Evolutionary conservation across 495 filamentous ascomycete species (phyloP).

Genomic region (Xylaria cubensis): DNA sequence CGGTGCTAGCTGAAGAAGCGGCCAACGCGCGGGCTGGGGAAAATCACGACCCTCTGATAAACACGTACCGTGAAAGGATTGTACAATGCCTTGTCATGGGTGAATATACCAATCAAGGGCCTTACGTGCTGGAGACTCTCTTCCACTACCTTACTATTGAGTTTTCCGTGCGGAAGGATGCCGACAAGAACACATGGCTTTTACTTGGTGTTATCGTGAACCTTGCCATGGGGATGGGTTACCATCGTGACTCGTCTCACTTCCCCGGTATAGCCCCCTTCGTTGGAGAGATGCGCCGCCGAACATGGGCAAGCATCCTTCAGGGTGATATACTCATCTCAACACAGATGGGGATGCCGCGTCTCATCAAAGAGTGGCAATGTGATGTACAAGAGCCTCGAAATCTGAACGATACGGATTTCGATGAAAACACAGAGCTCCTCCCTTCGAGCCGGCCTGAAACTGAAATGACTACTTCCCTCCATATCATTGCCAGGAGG

Average conservation of each 20-base stretch:
- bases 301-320: constrained; percentile 48
- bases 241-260: constrained; percentile 48
- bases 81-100: constrained; percentile 48
- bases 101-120: constrained; percentile 49
- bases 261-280: constrained; percentile 44
- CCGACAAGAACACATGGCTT: constrained; percentile 44
- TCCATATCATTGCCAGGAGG: constrained; percentile 50
- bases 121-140: constrained; percentile 50
- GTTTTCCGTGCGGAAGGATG: constrained; percentile 40
- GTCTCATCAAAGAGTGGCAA: constrained; percentile 52
- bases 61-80: constrained; percentile 32
- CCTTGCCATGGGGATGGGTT: constrained; percentile 48
- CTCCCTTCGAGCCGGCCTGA: constrained; percentile 49
- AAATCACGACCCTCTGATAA: background rate
- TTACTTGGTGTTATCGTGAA: constrained; percentile 45
- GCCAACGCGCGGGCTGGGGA: background rate
- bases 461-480: constrained; percentile 45
- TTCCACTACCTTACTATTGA: constrained; percentile 45
- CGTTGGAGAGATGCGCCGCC: constrained; percentile 52
- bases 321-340: constrained; percentile 48
- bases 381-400: constrained; percentile 51
- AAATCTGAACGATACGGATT: constrained; percentile 54
- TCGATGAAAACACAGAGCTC: constrained; percentile 43
- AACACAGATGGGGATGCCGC: constrained; percentile 56
- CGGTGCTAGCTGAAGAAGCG: constrained; percentile 15